These are phyloP conservation scores for Crepidotus variabilis DNA, from an alignment of 768 basidiomycete genomes.

Conservation along the genomic window DNA sequence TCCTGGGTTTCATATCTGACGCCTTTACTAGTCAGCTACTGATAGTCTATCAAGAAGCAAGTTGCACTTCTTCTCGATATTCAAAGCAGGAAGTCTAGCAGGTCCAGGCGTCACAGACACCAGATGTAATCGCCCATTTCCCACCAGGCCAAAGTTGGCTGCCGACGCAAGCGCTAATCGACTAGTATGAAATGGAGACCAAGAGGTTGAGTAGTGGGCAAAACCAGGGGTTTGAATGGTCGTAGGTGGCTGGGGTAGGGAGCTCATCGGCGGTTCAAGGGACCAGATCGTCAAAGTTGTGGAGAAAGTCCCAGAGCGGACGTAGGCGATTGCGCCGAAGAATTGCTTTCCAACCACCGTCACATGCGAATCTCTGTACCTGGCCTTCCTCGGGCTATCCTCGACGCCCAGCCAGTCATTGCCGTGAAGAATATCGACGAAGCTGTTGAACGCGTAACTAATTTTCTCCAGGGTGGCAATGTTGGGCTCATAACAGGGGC, in stretches of 20 bases:
- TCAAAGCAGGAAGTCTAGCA: conserved; percentile 38
- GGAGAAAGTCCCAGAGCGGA: conserved; percentile 5
- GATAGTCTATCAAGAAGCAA: background rate
- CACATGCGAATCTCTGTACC: conserved; percentile 81
- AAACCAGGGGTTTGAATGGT: conserved; percentile 76
- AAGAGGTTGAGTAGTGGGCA: conserved; percentile 76
- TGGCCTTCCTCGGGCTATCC: conserved; percentile 59
- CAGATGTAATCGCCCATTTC: conserved; percentile 86
- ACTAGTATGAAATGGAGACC: conserved; percentile 81
- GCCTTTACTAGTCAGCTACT: conserved; percentile 22
- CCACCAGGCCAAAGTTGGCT: conserved; percentile 93
- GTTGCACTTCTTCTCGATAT: conserved; percentile 73
- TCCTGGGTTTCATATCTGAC: conserved; percentile 29
- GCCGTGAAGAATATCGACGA: conserved; percentile 38
- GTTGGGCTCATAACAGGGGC: conserved; percentile 82
- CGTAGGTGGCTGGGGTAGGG: conserved; percentile 37
- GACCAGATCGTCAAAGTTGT: too few relatives aligned
- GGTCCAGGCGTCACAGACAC: conserved; percentile 50
- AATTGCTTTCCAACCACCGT: conserved; percentile 24
- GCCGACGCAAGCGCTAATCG: conserved; percentile 78
- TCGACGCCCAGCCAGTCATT: conserved; percentile 37
- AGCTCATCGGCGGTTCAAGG: conserved; percentile 19
- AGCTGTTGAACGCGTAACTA: conserved; percentile 57
- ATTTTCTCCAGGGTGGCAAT: conserved; percentile 69
- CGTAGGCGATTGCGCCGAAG: conserved; percentile 5